A percentile compares a stretch with the other conserved stretches of the same genome.
Conservation (phyloP, 805 yeast species). For the Cyberlindnera japonica region DNA sequence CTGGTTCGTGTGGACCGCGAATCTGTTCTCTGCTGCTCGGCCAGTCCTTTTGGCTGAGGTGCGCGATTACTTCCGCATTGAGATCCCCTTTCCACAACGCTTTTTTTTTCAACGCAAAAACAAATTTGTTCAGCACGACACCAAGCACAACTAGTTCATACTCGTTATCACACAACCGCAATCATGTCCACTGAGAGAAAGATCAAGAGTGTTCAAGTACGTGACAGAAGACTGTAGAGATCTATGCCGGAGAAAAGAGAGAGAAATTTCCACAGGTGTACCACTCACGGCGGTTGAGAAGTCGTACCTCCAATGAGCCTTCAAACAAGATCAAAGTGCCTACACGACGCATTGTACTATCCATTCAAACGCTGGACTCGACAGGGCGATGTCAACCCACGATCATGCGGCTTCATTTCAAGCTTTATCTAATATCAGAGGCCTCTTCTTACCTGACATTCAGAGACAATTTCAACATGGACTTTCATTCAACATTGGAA, state of each 20-base stretch:
- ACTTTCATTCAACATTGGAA: background rate
- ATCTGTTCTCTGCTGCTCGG: slow-evolving; percentile 1
- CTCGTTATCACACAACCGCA: slow-evolving; percentile 25
- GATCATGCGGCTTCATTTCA: too few relatives aligned
- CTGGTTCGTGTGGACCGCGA: too few relatives aligned
- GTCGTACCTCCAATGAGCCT: background rate
- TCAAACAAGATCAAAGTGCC: background rate
- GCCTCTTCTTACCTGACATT: too few relatives aligned
- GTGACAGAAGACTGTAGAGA: slow-evolving; percentile 31
- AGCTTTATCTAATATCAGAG: too few relatives aligned
- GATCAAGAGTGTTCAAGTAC: slow-evolving; percentile 84
- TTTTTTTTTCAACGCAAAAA: slow-evolving; percentile 21
- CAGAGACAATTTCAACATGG: background rate
- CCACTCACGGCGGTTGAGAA: background rate
- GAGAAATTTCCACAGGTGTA: background rate
- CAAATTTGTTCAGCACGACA: slow-evolving; percentile 22
- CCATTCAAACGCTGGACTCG: too few relatives aligned
- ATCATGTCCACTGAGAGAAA: slow-evolving; percentile 53
- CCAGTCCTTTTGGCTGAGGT: background rate
- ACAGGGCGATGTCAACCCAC: too few relatives aligned
- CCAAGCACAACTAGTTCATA: slow-evolving; percentile 14
- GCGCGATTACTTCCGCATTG: slow-evolving; percentile 16
- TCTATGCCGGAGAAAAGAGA: background rate
- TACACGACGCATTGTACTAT: too few relatives aligned
- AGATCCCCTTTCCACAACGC: slow-evolving; percentile 8